phyloP scores from a whole-genome alignment of 2,329 filamentous ascomycete species.

The Periconia sp. region DNA sequence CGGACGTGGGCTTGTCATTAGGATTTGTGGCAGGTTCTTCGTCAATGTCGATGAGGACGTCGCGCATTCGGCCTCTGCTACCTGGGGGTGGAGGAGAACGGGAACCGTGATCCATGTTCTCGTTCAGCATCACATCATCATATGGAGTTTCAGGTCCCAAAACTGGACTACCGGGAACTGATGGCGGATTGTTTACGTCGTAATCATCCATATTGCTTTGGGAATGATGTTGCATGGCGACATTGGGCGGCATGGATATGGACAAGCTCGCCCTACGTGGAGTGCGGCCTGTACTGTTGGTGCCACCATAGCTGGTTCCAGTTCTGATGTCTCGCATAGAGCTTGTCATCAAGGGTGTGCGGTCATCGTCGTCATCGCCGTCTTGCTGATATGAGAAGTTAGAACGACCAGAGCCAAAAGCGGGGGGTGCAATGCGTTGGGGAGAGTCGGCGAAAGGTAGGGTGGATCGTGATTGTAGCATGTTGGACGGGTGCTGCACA shows the following conservation, averaged over 20 bases:
- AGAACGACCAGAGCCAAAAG: conserved; percentile 23
- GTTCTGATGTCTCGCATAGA: conserved; percentile 40
- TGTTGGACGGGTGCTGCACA: conserved; percentile 39
- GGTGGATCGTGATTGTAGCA: conserved; percentile 22
- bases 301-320: conserved; percentile 35
- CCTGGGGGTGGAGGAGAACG: conserved; percentile 18
- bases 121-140: conserved; percentile 69
- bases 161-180: conserved; percentile 60
- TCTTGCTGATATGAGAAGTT: conserved; percentile 31
- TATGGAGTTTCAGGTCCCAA: conserved; percentile 55
- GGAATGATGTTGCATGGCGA: conserved; percentile 31
- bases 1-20: conserved; percentile 46
- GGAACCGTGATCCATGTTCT: conserved; percentile 53
- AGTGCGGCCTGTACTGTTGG: conserved; percentile 26
- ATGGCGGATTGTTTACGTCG: conserved; percentile 68
- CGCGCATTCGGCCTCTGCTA: conserved; percentile 34
- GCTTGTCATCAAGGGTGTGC: conserved; percentile 56
- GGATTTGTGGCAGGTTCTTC: conserved; percentile 39
- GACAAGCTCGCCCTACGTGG: conserved; percentile 37
- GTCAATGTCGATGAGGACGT: conserved; percentile 56
- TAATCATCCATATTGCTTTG: conserved; percentile 47
- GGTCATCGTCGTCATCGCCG: conserved; percentile 38
- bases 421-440: conserved; percentile 15
- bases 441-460: conserved; percentile 23
- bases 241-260: conserved; percentile 29